Evolutionary conservation across 345 rosid species (phyloP).

Genomic region (Salix udensis): DNA sequence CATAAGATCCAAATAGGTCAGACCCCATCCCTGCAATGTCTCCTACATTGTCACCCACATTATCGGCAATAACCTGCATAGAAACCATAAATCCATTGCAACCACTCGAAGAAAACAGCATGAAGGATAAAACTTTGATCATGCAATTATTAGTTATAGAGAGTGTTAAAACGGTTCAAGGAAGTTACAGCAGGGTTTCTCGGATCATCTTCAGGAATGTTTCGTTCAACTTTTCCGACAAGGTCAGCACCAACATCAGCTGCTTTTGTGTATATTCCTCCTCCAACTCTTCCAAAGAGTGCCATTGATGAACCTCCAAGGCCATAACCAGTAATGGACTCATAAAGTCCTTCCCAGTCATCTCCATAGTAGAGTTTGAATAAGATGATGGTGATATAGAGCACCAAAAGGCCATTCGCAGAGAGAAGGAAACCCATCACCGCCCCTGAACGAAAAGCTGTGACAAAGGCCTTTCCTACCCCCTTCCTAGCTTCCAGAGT

Average conservation of each 20-base stretch:
- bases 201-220: slow-evolving; percentile 67
- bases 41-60: slow-evolving; percentile 73
- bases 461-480: slow-evolving; percentile 58
- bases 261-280: slow-evolving; percentile 66
- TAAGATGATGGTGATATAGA: slow-evolving; percentile 45
- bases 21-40: slow-evolving; percentile 78
- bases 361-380: slow-evolving; percentile 64
- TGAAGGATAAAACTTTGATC: not conserved
- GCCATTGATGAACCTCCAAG: slow-evolving; percentile 72
- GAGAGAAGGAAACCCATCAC: slow-evolving; percentile 79
- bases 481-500: slow-evolving; percentile 65
- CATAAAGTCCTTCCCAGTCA: slow-evolving; percentile 72
- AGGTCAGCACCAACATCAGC: slow-evolving; percentile 74
- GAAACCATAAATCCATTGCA: not conserved
- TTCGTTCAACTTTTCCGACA: slow-evolving; percentile 60
- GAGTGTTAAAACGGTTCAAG: not conserved
- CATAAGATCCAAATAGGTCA: slow-evolving; percentile 64
- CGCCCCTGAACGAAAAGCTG: slow-evolving; percentile 59
- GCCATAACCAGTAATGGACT: slow-evolving; percentile 69
- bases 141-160: not conserved
- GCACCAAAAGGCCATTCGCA: slow-evolving; percentile 66
- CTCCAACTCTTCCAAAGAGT: slow-evolving; percentile 67
- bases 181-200: slow-evolving; percentile 62
- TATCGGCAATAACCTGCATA: slow-evolving; percentile 65
- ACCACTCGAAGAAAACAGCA: not conserved